Base-by-base conservation (phyloP, 2,329 filamentous ascomycete genomes). In the Pestalotiopsis sp. region DNA sequence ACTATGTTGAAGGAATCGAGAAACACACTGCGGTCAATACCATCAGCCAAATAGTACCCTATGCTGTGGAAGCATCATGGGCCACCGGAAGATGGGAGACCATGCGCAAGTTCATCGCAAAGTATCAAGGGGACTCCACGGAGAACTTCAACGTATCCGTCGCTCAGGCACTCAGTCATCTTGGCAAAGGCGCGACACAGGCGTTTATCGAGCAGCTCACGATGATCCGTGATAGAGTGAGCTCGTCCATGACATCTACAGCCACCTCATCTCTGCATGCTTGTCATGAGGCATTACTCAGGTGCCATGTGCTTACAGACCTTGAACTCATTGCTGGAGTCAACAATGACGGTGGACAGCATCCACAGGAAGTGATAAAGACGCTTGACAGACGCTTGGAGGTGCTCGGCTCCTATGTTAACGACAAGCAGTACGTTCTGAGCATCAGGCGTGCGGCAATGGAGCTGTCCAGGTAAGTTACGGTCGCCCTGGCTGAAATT, bases 361-460 rank as follows among this genome's bases (percentile, higher is more conserved):
- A 81, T 41, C 75, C 85, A 66, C 77, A 81, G 61, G 79, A 80
- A 57, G 80, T 81, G 62, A 78, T 92, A 6, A 83, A 86, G 65
- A 85, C 86, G 25, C 79, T 98, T 4, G 87, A 92, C 70, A 89
- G 92, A 61, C 90, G 96, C n/a, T 83, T 99, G n/a, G 93, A 95
- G 73, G 87, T 97, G 1, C 84, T 99, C 2, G 96, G 97, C 0
- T 93, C 94, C 1, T 97, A 96, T 75, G 91, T 95, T 49, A 89
- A 91, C 66, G 95, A 99, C 78, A 99, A 99, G 78, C 95, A 98
- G 77, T 98, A 97, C 77, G 82, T 99, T 11, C 85, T 99, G 36
- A 93, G 94, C 1, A 86, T 98, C 56, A 90, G 95, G 68, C 88
- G 96, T 73, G 95, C 96, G 27, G 89, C 92, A 1, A 97, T 99